Evolutionary conservation across 1,284 basidiomycete species (phyloP), one percentile per base, ranked within the genome.

Genomic region (Leccinum pallidistipes): DNA sequence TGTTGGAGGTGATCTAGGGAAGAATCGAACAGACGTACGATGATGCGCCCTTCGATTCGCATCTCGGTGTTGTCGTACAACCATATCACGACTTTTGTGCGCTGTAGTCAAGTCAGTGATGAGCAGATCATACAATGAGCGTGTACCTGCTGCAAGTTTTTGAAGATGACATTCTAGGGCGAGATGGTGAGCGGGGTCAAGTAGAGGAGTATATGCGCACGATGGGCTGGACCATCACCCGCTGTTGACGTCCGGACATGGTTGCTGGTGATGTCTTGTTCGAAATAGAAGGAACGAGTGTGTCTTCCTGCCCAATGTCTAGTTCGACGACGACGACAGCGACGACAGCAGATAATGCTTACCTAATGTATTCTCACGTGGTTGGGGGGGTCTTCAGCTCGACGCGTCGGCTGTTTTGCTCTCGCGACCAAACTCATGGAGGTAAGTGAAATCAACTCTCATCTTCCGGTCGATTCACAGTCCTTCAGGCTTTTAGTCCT

Each of bases 181-280:
- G 43, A 57, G 60, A 55, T 61, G 59, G 38, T 71, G 73, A 74
- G 10, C 32, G 36, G 18, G 31, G 24, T 58, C 5, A 59, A 68
- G 36, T 65, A 52, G 16, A 32, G 3, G 62, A 50, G 82, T 91
- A 71, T 78, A 95, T 94, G 87, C 92, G 71, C 78, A 95, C 94
- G 87, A 95, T 95, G 86, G 93, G 93, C 80, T 97, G 95, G 67
- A 97, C 95, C 93, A 98, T 94, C 85, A 97, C 95, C 77, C 91
- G 87, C 73, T 93, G 91, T 74, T 96, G 94, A 73, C 94, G 90
- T 70, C 87, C 87, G 38, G 92, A 94, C 95, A 97, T 97, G 72
- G 72, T 89, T 80, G 67, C 62, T 59, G 74, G 50, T 11, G 57
- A 45, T 49, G 4, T 55, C 49, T 40, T 29, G 40, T 50, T 68